Percentiles rank a stretch among this genome's conserved stretches.
phyloP scores from a whole-genome alignment of 1,284 basidiomycete genomes.

The Trametes polyzona region DNA sequence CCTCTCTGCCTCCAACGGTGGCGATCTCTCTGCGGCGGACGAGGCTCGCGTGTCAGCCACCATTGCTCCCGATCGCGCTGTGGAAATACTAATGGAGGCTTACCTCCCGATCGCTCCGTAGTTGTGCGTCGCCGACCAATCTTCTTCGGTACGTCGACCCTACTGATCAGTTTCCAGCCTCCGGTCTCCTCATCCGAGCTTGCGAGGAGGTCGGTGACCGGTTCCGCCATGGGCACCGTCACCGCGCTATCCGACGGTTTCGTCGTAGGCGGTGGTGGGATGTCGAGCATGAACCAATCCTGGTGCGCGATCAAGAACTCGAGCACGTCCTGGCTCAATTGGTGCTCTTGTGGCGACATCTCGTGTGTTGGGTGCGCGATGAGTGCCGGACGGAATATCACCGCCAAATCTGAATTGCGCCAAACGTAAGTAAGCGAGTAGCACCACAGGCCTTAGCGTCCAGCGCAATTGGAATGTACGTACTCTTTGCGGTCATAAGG shows the following conservation, averaged over 20 bases:
- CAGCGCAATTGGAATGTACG: constrained; percentile 41
- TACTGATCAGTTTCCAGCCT: constrained; percentile 44
- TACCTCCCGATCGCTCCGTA: constrained; percentile 45
- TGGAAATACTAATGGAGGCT: not conserved
- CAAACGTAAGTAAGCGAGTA: no score
- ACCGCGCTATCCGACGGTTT: constrained; percentile 33
- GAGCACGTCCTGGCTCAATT: constrained; percentile 86
- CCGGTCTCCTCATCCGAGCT: constrained; percentile 56
- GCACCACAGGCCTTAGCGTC: no score
- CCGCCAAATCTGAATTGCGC: constrained; percentile 76
- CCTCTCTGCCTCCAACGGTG: constrained; percentile 29
- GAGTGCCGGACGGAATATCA: constrained; percentile 92
- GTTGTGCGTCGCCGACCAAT: constrained; percentile 59
- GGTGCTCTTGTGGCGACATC: constrained; percentile 81
- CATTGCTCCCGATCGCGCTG: not conserved
- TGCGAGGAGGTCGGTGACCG: constrained; percentile 39
- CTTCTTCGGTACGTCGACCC: constrained; percentile 37
- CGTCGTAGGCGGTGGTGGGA: constrained; percentile 63
- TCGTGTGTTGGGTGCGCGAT: constrained; percentile 89
- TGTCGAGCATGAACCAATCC: constrained; percentile 85
- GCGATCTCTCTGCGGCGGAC: constrained; percentile 22
- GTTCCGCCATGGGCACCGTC: constrained; percentile 38
- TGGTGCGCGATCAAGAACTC: constrained; percentile 94
- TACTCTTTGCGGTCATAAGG: constrained; percentile 94
- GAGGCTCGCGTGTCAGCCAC: not conserved